Evolutionary conservation across 2,329 filamentous ascomycete species (phyloP).

Genomic region (Aureobasidium lini): DNA sequence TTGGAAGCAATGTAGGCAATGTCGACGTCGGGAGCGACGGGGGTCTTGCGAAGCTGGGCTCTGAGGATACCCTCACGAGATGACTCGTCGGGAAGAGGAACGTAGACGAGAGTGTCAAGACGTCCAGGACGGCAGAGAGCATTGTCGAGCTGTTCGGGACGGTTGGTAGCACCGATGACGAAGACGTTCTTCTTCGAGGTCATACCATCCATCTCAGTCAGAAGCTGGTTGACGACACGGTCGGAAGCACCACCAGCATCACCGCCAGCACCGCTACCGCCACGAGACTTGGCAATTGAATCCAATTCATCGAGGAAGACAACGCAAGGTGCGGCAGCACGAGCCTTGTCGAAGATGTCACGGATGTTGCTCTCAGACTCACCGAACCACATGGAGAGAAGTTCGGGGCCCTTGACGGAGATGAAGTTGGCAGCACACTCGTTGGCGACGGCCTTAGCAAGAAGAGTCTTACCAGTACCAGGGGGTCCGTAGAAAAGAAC

Average conservation of each 20-base stretch:
- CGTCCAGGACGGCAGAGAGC: conserved; percentile 96
- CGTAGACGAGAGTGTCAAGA: conserved; percentile 97
- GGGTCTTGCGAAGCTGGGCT: conserved; percentile 97
- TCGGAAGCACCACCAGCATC: conserved; percentile 97
- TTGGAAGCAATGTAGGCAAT: conserved; percentile 87
- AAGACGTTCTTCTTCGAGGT: conserved; percentile 99
- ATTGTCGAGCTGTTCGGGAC: conserved; percentile 96
- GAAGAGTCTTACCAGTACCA: conserved; percentile 99
- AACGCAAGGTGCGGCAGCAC: conserved; percentile 93
- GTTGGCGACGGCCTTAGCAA: conserved; percentile 98
- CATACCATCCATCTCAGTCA: conserved; percentile 99
- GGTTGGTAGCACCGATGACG: conserved; percentile 97
- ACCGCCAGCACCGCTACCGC: conserved; percentile 87
- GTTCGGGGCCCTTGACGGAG: conserved; percentile 95
- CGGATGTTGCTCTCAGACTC: conserved; percentile 99
- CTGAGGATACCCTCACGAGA: conserved; percentile 85
- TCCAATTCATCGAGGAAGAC: conserved; percentile 99
- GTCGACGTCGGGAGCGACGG: conserved; percentile 79
- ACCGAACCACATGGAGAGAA: conserved; percentile 99
- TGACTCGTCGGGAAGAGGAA: conserved; percentile 86
- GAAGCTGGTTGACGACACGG: conserved; percentile 98
- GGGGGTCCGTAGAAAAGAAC: conserved; percentile 98
- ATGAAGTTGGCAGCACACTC: conserved; percentile 99
- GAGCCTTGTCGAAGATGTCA: conserved; percentile 99
- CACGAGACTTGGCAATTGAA: conserved; percentile 98